These are phyloP conservation scores for Lichtheimia hyalospora DNA, from an alignment of 371 early-diverging fungal genomes.

Conservation along the genomic window DNA sequence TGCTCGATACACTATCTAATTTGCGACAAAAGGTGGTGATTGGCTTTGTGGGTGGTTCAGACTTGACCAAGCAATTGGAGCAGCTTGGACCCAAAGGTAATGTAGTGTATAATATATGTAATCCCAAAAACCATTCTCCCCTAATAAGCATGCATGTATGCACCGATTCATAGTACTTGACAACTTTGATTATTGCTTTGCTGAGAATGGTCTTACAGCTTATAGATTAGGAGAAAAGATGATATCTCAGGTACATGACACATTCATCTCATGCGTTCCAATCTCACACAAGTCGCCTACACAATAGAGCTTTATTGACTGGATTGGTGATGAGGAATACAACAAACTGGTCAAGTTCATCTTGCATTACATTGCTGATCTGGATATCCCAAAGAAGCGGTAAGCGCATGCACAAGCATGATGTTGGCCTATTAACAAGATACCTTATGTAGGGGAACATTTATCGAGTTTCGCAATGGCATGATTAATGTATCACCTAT, in stretches of 20 bases:
- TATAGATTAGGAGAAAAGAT: constrained; percentile 81
- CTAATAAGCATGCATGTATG: too few species aligned
- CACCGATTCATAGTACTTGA: constrained; percentile 64
- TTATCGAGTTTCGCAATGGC: constrained; percentile 98
- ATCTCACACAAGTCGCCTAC: constrained; percentile 6
- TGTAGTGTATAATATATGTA: not conserved
- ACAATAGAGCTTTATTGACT: constrained; percentile 86
- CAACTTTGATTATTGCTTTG: constrained; percentile 97
- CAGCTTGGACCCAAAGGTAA: constrained; percentile 92
- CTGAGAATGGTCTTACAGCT: constrained; percentile 99
- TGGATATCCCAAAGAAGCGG: constrained; percentile 97
- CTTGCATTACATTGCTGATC: constrained; percentile 92
- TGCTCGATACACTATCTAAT: constrained; percentile 77
- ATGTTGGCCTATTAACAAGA: not conserved
- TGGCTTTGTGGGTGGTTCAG: constrained; percentile 99
- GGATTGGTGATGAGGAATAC: constrained; percentile 96
- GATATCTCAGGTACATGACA: constrained; percentile 65
- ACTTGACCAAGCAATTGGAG: constrained; percentile 96
- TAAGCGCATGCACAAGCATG: constrained; percentile 26
- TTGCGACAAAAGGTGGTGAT: constrained; percentile 91
- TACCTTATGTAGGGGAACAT: constrained; percentile 81
- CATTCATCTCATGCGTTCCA: too few species aligned
- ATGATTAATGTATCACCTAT: constrained; percentile 99
- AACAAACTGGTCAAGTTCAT: constrained; percentile 91
- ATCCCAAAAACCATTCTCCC: too few species aligned